These are phyloP conservation scores for Spergularia marina DNA, from an alignment of 148 eudicot genomes.

Conservation along the genomic window DNA sequence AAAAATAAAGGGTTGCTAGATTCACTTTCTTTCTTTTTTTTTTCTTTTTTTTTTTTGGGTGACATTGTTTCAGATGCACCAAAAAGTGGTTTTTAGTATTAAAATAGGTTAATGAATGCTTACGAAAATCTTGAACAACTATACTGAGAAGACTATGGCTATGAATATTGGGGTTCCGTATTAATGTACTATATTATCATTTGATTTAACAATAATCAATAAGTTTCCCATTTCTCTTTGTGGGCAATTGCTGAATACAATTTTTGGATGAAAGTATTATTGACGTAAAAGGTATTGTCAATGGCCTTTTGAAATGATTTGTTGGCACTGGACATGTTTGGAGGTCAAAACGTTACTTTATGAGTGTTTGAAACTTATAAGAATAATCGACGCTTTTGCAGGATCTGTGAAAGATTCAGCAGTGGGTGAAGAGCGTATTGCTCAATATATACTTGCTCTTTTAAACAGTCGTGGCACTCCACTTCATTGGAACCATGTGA, in stretches of 20 bases:
- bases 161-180: neutral
- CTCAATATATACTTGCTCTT: slow-evolving; percentile 78
- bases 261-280: neutral
- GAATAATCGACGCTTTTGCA: slow-evolving; percentile 31
- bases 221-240: neutral
- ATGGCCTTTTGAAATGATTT: slow-evolving; percentile 10
- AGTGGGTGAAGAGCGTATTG: slow-evolving; percentile 97
- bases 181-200: too few species aligned
- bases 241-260: neutral
- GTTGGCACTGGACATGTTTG: slow-evolving; percentile 1
- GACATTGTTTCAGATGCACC: neutral
- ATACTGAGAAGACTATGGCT: neutral
- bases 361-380: neutral
- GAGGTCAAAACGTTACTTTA: neutral
- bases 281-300: neutral
- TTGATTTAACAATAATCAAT: neutral
- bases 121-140: neutral
- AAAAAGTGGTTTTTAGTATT: neutral
- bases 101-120: neutral
- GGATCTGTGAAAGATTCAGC: slow-evolving; percentile 95
- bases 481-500: slow-evolving; percentile 65
- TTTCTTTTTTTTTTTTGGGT: neutral
- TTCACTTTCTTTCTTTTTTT: too few species aligned
- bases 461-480: slow-evolving; percentile 84
- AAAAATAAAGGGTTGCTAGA: too few species aligned